Percentiles rank a stretch among this genome's conserved stretches.
phyloP scores from a whole-genome alignment of 495 filamentous ascomycete genomes.

The Umbilicaria muhlenbergii region DNA sequence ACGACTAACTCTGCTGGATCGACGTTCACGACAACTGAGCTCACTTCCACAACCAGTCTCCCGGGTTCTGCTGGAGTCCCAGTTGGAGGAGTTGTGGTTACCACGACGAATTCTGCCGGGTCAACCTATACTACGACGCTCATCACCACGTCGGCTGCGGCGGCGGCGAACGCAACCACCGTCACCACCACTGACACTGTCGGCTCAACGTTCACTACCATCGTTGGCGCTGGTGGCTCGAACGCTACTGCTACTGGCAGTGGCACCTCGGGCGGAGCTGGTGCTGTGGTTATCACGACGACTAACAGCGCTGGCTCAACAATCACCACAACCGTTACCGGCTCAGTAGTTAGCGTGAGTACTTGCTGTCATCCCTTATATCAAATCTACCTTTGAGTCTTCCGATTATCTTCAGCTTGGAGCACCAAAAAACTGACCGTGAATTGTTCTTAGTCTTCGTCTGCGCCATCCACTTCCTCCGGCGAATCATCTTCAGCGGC shows the following conservation, averaged over 20 bases:
- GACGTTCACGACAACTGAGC: slow-evolving; percentile 13
- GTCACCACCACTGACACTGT: slow-evolving; percentile 9
- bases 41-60: neutral
- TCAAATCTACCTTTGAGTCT: too few relatives aligned
- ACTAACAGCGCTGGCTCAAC: slow-evolving; percentile 10
- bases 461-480: too few relatives aligned
- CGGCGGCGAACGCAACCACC: neutral
- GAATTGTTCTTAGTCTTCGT: too few relatives aligned
- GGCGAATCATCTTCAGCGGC: slow-evolving; percentile 8
- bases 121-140: neutral
- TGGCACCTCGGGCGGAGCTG: slow-evolving; percentile 6
- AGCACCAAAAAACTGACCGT: too few relatives aligned
- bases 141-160: neutral
- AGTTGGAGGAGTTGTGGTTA: neutral
- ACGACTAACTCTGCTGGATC: slow-evolving; percentile 9
- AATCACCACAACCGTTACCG: slow-evolving; percentile 13
- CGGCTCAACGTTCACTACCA: slow-evolving; percentile 12
- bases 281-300: slow-evolving; percentile 7
- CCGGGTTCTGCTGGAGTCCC: neutral
- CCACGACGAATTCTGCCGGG: slow-evolving; percentile 1
- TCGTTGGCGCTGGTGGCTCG: slow-evolving; percentile 11
- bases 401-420: too few relatives aligned
- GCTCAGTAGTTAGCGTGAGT: slow-evolving; percentile 1
- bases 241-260: slow-evolving; percentile 15
- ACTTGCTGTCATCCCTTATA: neutral